phyloP scores from a whole-genome alignment of 352 stramenopile species.

The Phytopythium aichiense region DNA sequence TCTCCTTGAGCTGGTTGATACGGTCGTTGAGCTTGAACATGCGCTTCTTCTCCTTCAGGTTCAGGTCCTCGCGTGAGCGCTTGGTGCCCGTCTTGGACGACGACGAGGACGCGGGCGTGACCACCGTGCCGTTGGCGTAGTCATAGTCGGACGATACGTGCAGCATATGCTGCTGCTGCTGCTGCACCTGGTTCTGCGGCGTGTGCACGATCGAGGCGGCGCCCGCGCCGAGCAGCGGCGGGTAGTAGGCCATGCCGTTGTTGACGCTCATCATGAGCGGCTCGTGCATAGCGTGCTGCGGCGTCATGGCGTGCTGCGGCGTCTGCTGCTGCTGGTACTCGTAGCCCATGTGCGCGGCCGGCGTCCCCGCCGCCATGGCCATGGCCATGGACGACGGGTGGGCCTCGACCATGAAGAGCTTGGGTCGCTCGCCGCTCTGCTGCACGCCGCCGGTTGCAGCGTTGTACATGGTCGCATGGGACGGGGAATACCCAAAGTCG shows the following conservation, averaged over 20 bases:
- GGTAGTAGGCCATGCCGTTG: conserved; percentile 38
- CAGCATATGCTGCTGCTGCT: conserved; percentile 31
- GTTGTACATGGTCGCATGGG: conserved; percentile 15
- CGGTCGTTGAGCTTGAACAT: conserved; percentile 89
- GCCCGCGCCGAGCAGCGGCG: conserved; percentile 25
- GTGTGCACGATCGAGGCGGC: conserved; percentile 6
- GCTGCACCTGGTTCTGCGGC: conserved; percentile 3
- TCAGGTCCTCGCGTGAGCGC: conserved; percentile 74
- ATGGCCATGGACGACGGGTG: conserved; percentile 15
- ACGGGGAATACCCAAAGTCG: conserved; percentile 49
- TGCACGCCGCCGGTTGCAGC: conserved; percentile 23
- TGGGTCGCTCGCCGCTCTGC: conserved; percentile 45
- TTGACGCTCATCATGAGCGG: conserved; percentile 59
- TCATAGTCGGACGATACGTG: conserved; percentile 58
- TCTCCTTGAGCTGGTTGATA: conserved; percentile 71
- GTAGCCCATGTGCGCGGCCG: conserved; percentile 11
- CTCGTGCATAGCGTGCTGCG: conserved; percentile 35
- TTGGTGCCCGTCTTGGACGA: conserved; percentile 23
- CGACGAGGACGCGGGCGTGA: conserved; percentile 19
- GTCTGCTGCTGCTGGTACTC: conserved; percentile 35
- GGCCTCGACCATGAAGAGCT: conserved; percentile 44
- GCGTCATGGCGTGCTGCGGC: conserved; percentile 29
- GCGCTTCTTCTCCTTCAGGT: conserved; percentile 86
- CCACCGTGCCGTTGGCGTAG: conserved; percentile 31
- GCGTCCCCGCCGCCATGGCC: conserved; percentile 10